Evolutionary conservation across 2,329 filamentous ascomycete genomes (phyloP).

Genomic region (Pseudogymnoascus sp.): DNA sequence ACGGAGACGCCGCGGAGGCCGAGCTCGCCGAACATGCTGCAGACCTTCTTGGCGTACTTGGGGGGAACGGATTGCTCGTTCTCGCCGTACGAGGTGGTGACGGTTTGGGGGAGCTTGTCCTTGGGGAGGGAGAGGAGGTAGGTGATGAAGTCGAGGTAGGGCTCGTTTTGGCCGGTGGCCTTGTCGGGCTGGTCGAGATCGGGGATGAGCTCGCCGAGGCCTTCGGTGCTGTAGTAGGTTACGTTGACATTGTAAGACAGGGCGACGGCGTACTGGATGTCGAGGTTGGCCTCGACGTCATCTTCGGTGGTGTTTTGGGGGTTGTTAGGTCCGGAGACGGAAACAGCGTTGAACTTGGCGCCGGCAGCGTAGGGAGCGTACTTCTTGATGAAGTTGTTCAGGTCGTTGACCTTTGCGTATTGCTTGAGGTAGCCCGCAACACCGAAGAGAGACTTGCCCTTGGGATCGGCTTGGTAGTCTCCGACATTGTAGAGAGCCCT

Average conservation of each 20-base stretch:
- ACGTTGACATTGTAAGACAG: conserved; percentile 46
- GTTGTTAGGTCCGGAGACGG: conserved; percentile 33
- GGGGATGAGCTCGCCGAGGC: conserved; percentile 43
- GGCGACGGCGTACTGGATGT: conserved; percentile 46
- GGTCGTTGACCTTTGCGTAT: conserved; percentile 29
- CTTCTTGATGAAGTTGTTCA: conserved; percentile 37
- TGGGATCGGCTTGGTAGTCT: conserved; percentile 44
- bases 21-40: conserved; percentile 56
- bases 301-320: conserved; percentile 43
- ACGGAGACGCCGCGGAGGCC: conserved; percentile 60
- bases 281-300: conserved; percentile 42
- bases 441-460: conserved; percentile 56
- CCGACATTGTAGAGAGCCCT: conserved; percentile 28
- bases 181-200: conserved; percentile 33
- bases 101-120: conserved; percentile 48
- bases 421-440: conserved; percentile 41
- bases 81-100: conserved; percentile 60
- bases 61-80: conserved; percentile 56
- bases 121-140: conserved; percentile 45
- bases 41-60: conserved; percentile 54
- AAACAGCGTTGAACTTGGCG: conserved; percentile 31
- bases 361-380: conserved; percentile 40
- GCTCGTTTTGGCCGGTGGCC: conserved; percentile 53
- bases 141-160: conserved; percentile 56
- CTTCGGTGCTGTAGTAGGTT: conserved; percentile 48